A percentile compares a stretch with the other conserved stretches of the same genome.
Conservation (phyloP, 176 grass and related monocot species). For the Zoysia pacifica region DNA sequence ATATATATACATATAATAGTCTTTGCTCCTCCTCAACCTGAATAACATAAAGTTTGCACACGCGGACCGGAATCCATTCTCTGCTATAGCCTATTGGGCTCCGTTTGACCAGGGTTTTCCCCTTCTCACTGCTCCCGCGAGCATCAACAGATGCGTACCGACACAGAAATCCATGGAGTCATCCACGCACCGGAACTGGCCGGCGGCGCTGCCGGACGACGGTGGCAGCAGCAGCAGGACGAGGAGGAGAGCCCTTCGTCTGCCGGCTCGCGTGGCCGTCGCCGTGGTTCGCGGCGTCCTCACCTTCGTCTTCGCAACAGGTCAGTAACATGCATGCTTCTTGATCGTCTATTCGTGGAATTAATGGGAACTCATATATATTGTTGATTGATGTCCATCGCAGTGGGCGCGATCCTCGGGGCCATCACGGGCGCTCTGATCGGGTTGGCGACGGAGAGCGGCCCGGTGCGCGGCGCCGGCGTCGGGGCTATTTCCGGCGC, state of each 20-base stretch:
- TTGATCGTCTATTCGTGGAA: too few relatives aligned
- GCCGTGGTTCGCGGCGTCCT: conserved; percentile 50
- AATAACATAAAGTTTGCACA: background rate
- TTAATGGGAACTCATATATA: too few relatives aligned
- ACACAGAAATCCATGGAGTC: conserved; percentile 23
- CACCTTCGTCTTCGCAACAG: conserved; percentile 77
- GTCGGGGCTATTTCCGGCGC: conserved; percentile 75
- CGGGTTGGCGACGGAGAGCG: conserved; percentile 82
- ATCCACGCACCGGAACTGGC: background rate
- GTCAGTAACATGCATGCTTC: background rate
- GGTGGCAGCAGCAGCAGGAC: background rate
- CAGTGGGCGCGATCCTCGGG: conserved; percentile 61
- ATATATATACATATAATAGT: background rate
- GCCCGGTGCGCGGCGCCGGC: conserved; percentile 67
- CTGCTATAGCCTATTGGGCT: background rate
- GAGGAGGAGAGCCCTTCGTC: background rate
- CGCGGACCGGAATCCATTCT: background rate
- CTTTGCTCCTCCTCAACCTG: background rate
- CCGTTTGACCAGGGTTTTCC: background rate
- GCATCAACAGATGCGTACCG: background rate
- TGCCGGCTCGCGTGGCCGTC: conserved; percentile 53
- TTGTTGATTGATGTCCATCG: too few relatives aligned
- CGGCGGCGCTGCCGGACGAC: background rate
- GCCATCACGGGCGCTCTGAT: conserved; percentile 77
- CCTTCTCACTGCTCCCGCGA: background rate